A percentile compares a stretch with the other conserved stretches of the same genome.
Conservation (phyloP, 306 rosid genomes). For the Canavalia gladiata region DNA sequence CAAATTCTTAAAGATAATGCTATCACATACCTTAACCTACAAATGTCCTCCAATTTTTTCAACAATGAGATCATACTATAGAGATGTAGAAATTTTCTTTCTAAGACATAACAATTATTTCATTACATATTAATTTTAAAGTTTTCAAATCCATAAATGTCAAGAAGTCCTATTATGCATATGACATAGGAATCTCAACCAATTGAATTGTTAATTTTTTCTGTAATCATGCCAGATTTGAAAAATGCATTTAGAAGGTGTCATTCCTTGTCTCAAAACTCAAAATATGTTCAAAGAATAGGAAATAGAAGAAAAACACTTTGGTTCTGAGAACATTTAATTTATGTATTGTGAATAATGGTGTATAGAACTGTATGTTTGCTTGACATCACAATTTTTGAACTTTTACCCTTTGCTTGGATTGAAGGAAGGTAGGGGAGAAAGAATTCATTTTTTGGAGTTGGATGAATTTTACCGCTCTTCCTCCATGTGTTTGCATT, state of each 20-base stretch:
- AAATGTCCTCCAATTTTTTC: too few relatives aligned
- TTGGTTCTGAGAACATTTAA: constrained; percentile 5
- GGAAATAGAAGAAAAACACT: constrained; percentile 20
- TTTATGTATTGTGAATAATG: constrained; percentile 12
- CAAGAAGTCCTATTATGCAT: constrained; percentile 89
- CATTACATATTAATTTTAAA: constrained; percentile 85
- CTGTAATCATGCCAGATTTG: constrained; percentile 76
- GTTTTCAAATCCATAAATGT: constrained; percentile 91
- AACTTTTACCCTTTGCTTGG: not conserved
- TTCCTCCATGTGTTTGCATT: too few relatives aligned
- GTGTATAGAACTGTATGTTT: not conserved
- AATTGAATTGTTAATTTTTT: constrained; percentile 84
- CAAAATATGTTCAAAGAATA: not conserved
- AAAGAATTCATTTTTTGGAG: too few relatives aligned
- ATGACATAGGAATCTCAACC: constrained; percentile 82
- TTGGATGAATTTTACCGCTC: too few relatives aligned
- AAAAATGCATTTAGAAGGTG: constrained; percentile 31
- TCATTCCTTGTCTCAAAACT: constrained; percentile 41
- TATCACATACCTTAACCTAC: too few relatives aligned
- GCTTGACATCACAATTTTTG: constrained; percentile 8
- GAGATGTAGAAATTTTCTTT: not conserved
- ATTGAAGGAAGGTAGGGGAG: too few relatives aligned
- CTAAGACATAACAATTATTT: not conserved
- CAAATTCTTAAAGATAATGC: too few relatives aligned
- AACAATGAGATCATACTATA: too few relatives aligned